Conservation (phyloP, 1,139 yeast genomes). For the Taphrina pruni region DNA sequence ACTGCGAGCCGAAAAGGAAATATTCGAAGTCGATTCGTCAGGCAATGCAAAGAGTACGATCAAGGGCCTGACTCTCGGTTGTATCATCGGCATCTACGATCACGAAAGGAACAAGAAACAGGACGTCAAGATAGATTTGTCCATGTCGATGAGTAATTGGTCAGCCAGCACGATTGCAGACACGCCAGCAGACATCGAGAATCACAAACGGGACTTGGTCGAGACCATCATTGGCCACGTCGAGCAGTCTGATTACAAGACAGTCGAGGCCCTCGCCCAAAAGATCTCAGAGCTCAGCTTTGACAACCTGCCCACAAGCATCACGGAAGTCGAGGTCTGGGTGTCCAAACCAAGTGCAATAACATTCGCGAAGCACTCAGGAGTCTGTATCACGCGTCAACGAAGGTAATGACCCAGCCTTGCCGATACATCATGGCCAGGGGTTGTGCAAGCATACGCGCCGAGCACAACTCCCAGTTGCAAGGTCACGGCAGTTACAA, state of each 20-base stretch:
- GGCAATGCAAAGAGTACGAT: slow-evolving; percentile 1
- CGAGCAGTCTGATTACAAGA: slow-evolving; percentile 15
- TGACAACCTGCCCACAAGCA: slow-evolving; percentile 1
- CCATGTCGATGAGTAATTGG: not conserved
- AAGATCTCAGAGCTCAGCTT: slow-evolving; percentile 17
- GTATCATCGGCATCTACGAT: slow-evolving; percentile 34
- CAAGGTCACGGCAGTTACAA: too few species aligned
- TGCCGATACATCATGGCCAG: too few species aligned
- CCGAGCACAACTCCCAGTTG: too few species aligned
- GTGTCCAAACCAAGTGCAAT: slow-evolving; percentile 27
- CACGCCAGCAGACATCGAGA: not conserved
- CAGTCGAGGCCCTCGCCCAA: slow-evolving; percentile 37
- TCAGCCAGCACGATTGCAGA: not conserved
- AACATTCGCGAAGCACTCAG: slow-evolving; percentile 15
- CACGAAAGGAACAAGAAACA: slow-evolving; percentile 31
- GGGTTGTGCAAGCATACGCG: too few species aligned
- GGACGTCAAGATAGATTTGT: slow-evolving; percentile 25
- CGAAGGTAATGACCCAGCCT: not conserved
- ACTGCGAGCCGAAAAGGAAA: slow-evolving; percentile 30
- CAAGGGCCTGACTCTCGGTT: slow-evolving; percentile 15
- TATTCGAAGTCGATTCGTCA: not conserved
- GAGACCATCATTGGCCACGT: slow-evolving; percentile 13
- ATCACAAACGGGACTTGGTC: not conserved
- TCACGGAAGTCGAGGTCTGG: slow-evolving; percentile 9
- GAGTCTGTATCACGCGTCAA: slow-evolving; percentile 19